A percentile compares a stretch with the other conserved stretches of the same genome.
Conservation (phyloP, 1,284 basidiomycete species). For the Fomes fomentarius region DNA sequence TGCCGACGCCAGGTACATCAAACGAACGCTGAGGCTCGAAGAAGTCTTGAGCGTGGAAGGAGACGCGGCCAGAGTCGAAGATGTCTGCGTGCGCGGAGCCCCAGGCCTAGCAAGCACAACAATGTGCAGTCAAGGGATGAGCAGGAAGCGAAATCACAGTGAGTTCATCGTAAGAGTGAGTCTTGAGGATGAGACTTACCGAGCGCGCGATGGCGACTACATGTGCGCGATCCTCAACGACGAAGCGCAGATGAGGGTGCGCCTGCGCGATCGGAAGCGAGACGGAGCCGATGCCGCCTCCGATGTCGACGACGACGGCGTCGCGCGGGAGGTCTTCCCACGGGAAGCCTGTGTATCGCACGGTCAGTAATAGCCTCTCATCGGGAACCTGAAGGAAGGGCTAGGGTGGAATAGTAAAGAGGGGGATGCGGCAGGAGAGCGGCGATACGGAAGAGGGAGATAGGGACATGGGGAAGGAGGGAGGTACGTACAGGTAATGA, state of each 20-base stretch:
- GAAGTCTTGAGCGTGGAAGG: conserved; percentile 22
- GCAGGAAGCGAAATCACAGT: too few species aligned
- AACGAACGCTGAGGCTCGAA: conserved; percentile 17
- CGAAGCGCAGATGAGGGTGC: conserved; percentile 25
- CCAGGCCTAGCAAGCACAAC: conserved; percentile 7
- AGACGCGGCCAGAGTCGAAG: conserved; percentile 12
- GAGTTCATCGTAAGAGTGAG: too few species aligned
- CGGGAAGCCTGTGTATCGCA: conserved; percentile 55
- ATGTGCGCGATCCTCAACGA: conserved; percentile 34
- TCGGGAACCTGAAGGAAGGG: not conserved
- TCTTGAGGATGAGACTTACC: conserved; percentile 15
- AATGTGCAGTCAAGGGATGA: conserved; percentile 7
- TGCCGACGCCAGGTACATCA: conserved; percentile 11
- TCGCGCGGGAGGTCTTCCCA: conserved; percentile 59
- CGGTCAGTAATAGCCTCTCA: not conserved
- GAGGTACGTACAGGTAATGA: conserved; percentile 17
- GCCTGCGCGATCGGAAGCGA: conserved; percentile 25
- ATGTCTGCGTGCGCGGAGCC: conserved; percentile 17
- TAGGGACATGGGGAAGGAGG: too few species aligned
- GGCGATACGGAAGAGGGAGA: too few species aligned
- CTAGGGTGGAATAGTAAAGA: not conserved
- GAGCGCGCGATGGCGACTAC: conserved; percentile 32
- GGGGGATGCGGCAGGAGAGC: too few species aligned
- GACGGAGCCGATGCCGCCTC: conserved; percentile 35
- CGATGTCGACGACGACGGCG: conserved; percentile 39